Base-by-base conservation (phyloP, 768 basidiomycete genomes). In the Suillus clintonianus region DNA sequence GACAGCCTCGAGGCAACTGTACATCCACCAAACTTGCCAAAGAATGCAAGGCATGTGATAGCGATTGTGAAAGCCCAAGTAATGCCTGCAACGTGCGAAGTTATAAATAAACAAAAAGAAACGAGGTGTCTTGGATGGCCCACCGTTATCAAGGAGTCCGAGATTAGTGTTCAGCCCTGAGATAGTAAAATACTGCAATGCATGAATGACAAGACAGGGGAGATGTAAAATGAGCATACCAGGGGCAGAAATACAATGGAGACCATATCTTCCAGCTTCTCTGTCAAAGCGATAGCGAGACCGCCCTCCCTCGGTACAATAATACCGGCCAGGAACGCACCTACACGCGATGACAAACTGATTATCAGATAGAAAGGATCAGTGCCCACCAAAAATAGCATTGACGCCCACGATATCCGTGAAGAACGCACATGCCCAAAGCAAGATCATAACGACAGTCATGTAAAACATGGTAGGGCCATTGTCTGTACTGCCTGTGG, bases 261-360 rank as follows among this genome's bases (percentile, higher is more conserved):
- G 3, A 96, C 92, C 85, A 97, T 88, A 77, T 98, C 97, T 77
- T 99, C 97, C n/a, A 99, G 79, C 71, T 97, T 98, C 69, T 97
- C 94, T 0, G 93, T 95, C n/a, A 99, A 79, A 0, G 89, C 82
- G 59, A 95, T 92, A 0, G 91, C 87, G 41, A 99, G 87, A 3
- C 91, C 91, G 3, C 93, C 92, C 69, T 95, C 90, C 34, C 94
- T 87, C 2, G 97, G 97, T 9, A 98, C 89, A 61, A 90, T 85
- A 51, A 92, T 73, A 2, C 91, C 95, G 2, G 87, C 86, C 13
- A 97, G 72, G 80, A 97, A 97, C 0, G 92, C 94, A 57, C 89
- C 88, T 89, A 63, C 9, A 30, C 10, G 32, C 37, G 24, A 36
- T 30, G 2, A 39, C 63, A 17, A 65, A 30, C 37, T 11, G 45